A percentile compares a stretch with the other conserved stretches of the same genome.
These are phyloP conservation scores for Gnaphalium uliginosum DNA, from an alignment of 129 eudicot species.

Conservation along the genomic window DNA sequence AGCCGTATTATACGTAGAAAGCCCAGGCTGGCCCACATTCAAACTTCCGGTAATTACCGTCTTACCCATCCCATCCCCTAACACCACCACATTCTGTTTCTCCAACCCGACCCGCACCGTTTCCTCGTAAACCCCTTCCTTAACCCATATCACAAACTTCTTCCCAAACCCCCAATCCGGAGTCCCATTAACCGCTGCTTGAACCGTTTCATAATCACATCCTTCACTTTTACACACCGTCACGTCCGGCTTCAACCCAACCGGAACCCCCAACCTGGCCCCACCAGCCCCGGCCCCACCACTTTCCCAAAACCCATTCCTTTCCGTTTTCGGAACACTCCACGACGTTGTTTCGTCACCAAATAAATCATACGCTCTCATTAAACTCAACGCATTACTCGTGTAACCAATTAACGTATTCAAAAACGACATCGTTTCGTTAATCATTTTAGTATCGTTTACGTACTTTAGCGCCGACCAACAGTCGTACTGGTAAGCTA, in stretches of 20 bases:
- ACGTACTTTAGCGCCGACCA: constrained; percentile 77
- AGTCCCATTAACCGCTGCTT: constrained; percentile 70
- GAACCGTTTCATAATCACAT: constrained; percentile 59
- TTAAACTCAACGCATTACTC: constrained; percentile 63
- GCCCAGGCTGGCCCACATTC: constrained; percentile 63
- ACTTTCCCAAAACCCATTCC: constrained; percentile 82
- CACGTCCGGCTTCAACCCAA: constrained; percentile 53
- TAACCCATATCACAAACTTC: constrained; percentile 59
- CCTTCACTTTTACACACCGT: constrained; percentile 66
- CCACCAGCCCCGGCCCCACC: constrained; percentile 29
- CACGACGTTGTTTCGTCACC: constrained; percentile 56
- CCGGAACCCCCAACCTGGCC: constrained; percentile 38
- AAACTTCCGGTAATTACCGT: constrained; percentile 71
- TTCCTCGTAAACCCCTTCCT: constrained; percentile 71
- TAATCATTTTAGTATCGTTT: constrained; percentile 45
- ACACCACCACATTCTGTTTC: constrained; percentile 69
- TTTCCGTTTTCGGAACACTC: constrained; percentile 66
- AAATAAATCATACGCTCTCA: constrained; percentile 52
- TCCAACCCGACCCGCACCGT: constrained; percentile 77
- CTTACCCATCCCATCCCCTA: constrained; percentile 93
- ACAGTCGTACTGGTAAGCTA: constrained; percentile 78
- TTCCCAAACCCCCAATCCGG: constrained; percentile 40
- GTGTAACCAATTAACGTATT: constrained; percentile 41
- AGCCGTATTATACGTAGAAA: constrained; percentile 70
- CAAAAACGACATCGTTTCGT: constrained; percentile 66